Evolutionary conservation across 2,329 filamentous ascomycete species (phyloP).

Genomic region (Zelopaecilomyces penicillatus): DNA sequence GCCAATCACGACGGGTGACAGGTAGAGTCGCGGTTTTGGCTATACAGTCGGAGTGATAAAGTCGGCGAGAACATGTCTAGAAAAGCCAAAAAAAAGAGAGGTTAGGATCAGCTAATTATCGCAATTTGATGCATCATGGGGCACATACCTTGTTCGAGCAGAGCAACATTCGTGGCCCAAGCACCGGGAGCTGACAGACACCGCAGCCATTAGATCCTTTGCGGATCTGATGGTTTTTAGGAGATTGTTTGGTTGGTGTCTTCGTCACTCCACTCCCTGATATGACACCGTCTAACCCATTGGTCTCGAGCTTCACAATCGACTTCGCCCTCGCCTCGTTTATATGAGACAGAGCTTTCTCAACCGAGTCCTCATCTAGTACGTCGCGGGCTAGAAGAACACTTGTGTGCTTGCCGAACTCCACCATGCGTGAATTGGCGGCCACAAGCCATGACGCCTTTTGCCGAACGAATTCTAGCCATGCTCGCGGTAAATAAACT

Average conservation of each 20-base stretch:
- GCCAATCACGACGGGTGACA: conserved; percentile 30
- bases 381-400: conserved; percentile 42
- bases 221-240: conserved; percentile 27
- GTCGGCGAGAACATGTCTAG: conserved; percentile 33
- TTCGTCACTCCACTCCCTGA: conserved; percentile 6
- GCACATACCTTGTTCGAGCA: conserved; percentile 42
- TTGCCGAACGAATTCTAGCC: conserved; percentile 42
- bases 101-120: too few species aligned
- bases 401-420: conserved; percentile 47
- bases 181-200: conserved; percentile 39
- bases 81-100: neutral
- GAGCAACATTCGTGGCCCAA: conserved; percentile 38
- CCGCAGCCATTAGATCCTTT: conserved; percentile 38
- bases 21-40: conserved; percentile 26
- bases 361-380: conserved; percentile 35
- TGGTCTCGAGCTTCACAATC: conserved; percentile 3
- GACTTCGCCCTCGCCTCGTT: conserved; percentile 30
- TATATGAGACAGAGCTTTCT: conserved; percentile 34
- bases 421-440: conserved; percentile 38
- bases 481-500: conserved; percentile 43
- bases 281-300: conserved; percentile 7
- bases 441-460: conserved; percentile 46
- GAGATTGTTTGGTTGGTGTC: conserved; percentile 18
- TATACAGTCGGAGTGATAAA: conserved; percentile 44
- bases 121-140: neutral